phyloP scores from a whole-genome alignment of 2,329 filamentous ascomycete species.

The Stagonosporopsis cucurbitacearum region DNA sequence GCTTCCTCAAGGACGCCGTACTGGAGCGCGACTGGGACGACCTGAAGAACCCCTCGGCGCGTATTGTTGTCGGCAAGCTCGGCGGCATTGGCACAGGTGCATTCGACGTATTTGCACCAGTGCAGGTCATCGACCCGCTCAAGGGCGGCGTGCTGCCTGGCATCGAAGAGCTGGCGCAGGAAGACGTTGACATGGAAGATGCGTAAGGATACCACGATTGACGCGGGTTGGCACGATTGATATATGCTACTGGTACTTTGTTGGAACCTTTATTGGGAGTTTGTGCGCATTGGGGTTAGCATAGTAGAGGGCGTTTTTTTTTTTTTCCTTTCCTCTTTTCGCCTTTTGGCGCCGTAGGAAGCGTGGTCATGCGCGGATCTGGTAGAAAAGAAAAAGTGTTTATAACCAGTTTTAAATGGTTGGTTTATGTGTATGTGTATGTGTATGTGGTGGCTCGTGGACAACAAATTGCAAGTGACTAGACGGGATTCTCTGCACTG shows the following conservation, averaged over 20 bases:
- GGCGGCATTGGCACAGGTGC: constrained; percentile 86
- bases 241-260: too few species aligned
- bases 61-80: constrained; percentile 85
- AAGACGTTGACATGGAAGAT: constrained; percentile 23
- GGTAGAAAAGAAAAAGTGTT: constrained; percentile 1
- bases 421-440: neutral
- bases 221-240: neutral
- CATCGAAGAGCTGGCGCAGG: constrained; percentile 21
- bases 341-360: neutral
- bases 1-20: constrained; percentile 91
- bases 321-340: too few species aligned
- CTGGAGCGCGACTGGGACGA: constrained; percentile 91
- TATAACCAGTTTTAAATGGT: neutral
- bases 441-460: too few species aligned
- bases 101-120: constrained; percentile 77
- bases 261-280: neutral
- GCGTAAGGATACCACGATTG: constrained; percentile 1
- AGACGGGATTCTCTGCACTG: too few species aligned
- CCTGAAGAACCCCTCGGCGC: constrained; percentile 80
- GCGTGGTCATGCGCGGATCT: neutral
- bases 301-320: neutral
- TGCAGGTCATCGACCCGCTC: constrained; percentile 38
- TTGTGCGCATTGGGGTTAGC: neutral
- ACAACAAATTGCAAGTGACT: too few species aligned
- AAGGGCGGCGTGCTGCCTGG: constrained; percentile 24